phyloP scores from a whole-genome alignment of 768 basidiomycete species.

The Leccinellum albellum region DNA sequence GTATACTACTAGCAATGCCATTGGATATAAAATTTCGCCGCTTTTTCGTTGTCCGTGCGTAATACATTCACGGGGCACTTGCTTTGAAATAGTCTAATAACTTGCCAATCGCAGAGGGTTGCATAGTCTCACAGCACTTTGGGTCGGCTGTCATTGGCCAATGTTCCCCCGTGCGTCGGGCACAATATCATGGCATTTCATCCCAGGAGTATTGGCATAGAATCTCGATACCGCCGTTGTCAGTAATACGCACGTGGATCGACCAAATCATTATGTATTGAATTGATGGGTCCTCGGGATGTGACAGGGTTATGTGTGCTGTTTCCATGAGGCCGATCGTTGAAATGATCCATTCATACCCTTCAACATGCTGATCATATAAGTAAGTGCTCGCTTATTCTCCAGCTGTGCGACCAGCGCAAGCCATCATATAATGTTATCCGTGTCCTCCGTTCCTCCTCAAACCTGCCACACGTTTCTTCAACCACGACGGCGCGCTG shows the following conservation, averaged over 20 bases:
- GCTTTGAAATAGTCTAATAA: too few species aligned
- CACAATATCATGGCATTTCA: not conserved
- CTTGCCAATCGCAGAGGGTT: not conserved
- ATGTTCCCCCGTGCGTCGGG: not conserved
- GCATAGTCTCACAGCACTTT: not conserved
- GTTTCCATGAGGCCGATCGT: not conserved
- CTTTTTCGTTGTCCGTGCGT: not conserved
- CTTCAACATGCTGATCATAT: not conserved
- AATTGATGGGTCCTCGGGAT: not conserved
- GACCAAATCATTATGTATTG: not conserved
- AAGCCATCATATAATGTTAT: not conserved
- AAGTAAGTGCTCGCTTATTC: not conserved
- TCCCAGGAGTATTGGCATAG: not conserved
- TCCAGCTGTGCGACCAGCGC: not conserved
- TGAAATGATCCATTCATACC: not conserved
- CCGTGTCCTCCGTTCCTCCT: constrained; percentile 1
- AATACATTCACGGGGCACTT: too few species aligned
- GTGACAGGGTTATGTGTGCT: not conserved
- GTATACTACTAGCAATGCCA: not conserved
- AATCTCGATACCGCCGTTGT: not conserved
- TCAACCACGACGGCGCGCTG: not conserved
- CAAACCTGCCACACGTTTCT: not conserved
- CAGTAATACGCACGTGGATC: not conserved
- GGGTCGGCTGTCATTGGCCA: not conserved
- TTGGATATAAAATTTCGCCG: not conserved